These are phyloP conservation scores for Pythium insidiosum DNA, from an alignment of 352 stramenopile species.

Conservation along the genomic window DNA sequence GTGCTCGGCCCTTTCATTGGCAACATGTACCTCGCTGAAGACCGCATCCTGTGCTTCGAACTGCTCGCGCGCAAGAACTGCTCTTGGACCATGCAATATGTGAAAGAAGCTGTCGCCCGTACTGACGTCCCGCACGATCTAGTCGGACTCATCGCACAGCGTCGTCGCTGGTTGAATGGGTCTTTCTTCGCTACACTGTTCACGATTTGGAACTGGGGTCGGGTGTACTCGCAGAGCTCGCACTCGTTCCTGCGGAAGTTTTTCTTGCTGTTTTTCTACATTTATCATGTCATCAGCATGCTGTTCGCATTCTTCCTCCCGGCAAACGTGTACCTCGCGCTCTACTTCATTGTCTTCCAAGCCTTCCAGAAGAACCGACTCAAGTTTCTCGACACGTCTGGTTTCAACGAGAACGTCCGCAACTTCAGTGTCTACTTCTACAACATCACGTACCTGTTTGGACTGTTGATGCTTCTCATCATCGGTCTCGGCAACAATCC, in stretches of 20 bases:
- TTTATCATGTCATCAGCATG: constrained; percentile 72
- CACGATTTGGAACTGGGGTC: constrained; percentile 78
- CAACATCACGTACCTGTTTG: constrained; percentile 76
- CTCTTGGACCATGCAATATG: constrained; percentile 86
- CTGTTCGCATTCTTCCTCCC: constrained; percentile 67
- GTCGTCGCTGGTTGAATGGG: constrained; percentile 83
- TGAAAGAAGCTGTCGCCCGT: constrained; percentile 72
- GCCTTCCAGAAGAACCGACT: constrained; percentile 84
- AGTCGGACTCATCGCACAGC: constrained; percentile 76
- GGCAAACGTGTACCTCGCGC: constrained; percentile 75
- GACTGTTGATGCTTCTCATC: constrained; percentile 76
- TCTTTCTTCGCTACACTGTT: constrained; percentile 85
- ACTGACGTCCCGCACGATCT: constrained; percentile 81
- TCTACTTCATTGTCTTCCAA: constrained; percentile 86
- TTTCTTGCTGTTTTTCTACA: constrained; percentile 61
- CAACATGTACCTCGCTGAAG: constrained; percentile 87
- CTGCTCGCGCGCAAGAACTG: constrained; percentile 74
- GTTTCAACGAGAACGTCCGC: constrained; percentile 42
- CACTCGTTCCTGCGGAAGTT: constrained; percentile 68
- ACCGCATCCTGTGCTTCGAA: constrained; percentile 83
- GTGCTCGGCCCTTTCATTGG: constrained; percentile 75
- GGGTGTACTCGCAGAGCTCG: constrained; percentile 76
- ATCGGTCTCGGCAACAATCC: constrained; percentile 83
- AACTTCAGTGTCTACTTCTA: constrained; percentile 68
- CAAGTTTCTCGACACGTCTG: constrained; percentile 73